Base-by-base conservation (phyloP, 441 rosid genomes). In the Arabidopsis lyrata region DNA sequence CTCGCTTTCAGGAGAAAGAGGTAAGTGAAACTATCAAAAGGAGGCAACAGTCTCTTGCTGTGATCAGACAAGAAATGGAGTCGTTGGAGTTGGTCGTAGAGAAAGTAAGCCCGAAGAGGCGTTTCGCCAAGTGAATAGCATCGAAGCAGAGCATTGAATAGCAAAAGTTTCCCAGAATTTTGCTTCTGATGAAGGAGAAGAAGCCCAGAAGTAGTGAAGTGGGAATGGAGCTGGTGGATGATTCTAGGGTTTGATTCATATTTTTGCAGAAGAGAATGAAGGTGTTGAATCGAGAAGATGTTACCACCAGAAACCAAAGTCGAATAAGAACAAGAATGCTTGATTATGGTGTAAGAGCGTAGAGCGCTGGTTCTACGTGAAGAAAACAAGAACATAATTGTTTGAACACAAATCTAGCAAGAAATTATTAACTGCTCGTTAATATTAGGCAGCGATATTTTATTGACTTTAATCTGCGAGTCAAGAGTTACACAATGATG, bases 21-120 rank as follows among this genome's bases (percentile, higher is more conserved):
- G 76, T 85, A 90, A 14, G 97, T 86, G 72, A 85, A 88, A 78
- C 90, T 88, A 72, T 90, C 97, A 49, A 87, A 88, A 44, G 81
- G 78, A 71, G 80, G 78, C 35, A 18, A 18, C 20, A 68, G 70
- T 24, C 24, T 57, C 20, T 68, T 41, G 2, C 32, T 61, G 2
- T 64, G 77, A 54, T 68, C 36, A 39, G 74, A 80, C 63, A 63
- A 42, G 62, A 50, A 68, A 49, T 83, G 71, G 39, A 67, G 29
- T 16, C 83, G 77, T 42, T 77, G 92, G 73, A 83, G 79, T 73
- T 90, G 87, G 29, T 67, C 74, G 81, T 79, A 84, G 60, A 90
- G 81, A 29, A 81, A 80, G 76, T 89, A 75, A 68, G 89, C 79
- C 5, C 73, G 79, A 15, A 47, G 79, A 56, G 92, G 92, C 2